These are phyloP conservation scores for Moricandia arvensis DNA, from an alignment of 345 rosid species.

Conservation along the genomic window DNA sequence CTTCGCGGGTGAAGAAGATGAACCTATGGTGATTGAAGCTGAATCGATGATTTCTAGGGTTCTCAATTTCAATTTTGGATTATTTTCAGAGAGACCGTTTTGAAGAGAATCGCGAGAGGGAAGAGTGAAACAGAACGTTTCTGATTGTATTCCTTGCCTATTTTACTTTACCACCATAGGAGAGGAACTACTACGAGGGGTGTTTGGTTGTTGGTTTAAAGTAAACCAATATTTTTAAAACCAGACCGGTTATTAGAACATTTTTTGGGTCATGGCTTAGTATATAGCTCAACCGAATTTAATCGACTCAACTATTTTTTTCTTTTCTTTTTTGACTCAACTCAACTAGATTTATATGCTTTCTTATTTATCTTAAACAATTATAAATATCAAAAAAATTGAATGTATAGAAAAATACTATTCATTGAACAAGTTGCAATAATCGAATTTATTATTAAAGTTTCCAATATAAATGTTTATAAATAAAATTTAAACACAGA, in stretches of 20 bases:
- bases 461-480: too few species aligned
- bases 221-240: neutral
- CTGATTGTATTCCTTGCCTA: neutral
- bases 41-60: conserved; percentile 30
- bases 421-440: neutral
- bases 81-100: neutral
- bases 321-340: too few species aligned
- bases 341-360: neutral
- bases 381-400: too few species aligned
- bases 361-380: too few species aligned
- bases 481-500: too few species aligned
- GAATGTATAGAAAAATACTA: neutral
- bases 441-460: too few species aligned
- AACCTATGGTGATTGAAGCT: neutral
- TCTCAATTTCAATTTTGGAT: conserved; percentile 10
- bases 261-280: neutral
- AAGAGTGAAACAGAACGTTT: conserved; percentile 9
- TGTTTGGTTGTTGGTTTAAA: conserved; percentile 22
- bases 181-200: neutral
- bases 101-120: conserved; percentile 13
- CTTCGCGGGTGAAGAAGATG: neutral
- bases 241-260: neutral
- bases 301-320: neutral
- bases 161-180: neutral
- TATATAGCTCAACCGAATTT: neutral